Evolutionary conservation across 2,329 filamentous ascomycete species (phyloP), one percentile per base, ranked within the genome.

Genomic region (Fusarium haematococcum): DNA sequence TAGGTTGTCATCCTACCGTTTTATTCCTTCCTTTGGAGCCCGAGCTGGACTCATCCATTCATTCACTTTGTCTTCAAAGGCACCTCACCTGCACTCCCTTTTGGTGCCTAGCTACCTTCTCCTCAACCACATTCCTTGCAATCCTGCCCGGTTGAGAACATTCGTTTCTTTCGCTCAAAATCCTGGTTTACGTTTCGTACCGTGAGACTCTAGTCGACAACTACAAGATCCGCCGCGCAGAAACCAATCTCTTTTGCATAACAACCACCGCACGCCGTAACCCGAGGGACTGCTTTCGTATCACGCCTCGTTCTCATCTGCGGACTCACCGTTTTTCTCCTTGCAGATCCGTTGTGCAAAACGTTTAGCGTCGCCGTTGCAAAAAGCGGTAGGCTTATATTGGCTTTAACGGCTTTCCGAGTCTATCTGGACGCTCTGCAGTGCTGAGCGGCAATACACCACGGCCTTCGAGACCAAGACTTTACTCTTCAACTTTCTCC

Each of bases 101-200:
- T 43, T 50, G 54, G 54, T 57, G 41, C 30, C 50, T 27, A 57
- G 60, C 67, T 61, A 67, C 52, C 61, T 27, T 69, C 64, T 50
- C 66, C 56, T 69, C 67, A 59, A 74, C 63, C 43, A 67, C 77
- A 70, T 72, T 78, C 77, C 68, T 77, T 78, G 39, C 59, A 35
- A 65, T 45, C 27, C 57, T 69, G 68, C 60, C 61, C 66, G 69
- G 66, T 67, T 71, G 67, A 71, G 30, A 65, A 66, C 76, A 70
- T 75, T 78, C 77, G 43, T 74, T 78, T 48, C 61, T 58, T 65
- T 69, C 50, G 50, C 39, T 60, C 33, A 23, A 58, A 71, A 41
- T 41, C 50, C 32, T 43, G 35, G 23, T 30, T 61, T 50, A 58
- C 61, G 23, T 63, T 54, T n/a, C 43, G 39, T 65, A 32, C 48